Percentiles rank a stretch among this genome's conserved stretches.
These are phyloP conservation scores for Corylus heterophylla DNA, from an alignment of 306 rosid genomes.

Conservation along the genomic window DNA sequence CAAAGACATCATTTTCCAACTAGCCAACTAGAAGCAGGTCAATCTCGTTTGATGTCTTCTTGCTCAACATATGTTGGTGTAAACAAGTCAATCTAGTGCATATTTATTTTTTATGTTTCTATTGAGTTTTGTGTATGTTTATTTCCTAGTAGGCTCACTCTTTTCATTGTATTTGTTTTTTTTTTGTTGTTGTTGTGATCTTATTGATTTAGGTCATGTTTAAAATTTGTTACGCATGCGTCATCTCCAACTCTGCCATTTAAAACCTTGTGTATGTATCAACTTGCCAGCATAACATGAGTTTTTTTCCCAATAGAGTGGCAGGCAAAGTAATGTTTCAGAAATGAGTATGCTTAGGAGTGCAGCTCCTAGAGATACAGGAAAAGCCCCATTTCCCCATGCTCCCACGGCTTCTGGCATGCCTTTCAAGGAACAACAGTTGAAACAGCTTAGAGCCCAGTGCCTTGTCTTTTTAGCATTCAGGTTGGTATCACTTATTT, in stretches of 20 bases:
- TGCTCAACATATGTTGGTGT: background rate
- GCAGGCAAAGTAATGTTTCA: slow-evolving; percentile 64
- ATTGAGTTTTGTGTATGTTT: background rate
- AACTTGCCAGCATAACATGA: slow-evolving; percentile 34
- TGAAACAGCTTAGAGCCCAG: slow-evolving; percentile 98
- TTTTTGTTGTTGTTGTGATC: background rate
- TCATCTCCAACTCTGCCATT: slow-evolving; percentile 23
- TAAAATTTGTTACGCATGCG: background rate
- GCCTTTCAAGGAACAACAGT: slow-evolving; percentile 93
- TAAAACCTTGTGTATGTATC: slow-evolving; percentile 20
- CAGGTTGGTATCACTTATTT: slow-evolving; percentile 53
- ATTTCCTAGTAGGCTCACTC: background rate
- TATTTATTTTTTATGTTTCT: background rate
- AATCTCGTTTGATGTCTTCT: background rate
- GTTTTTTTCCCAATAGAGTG: slow-evolving; percentile 56
- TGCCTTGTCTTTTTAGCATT: slow-evolving; percentile 99
- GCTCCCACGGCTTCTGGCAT: slow-evolving; percentile 45
- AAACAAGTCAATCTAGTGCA: background rate
- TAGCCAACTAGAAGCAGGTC: too few relatives aligned
- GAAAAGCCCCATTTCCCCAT: slow-evolving; percentile 64
- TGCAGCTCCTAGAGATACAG: slow-evolving; percentile 69
- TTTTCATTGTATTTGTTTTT: background rate
- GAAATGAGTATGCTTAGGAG: slow-evolving; percentile 64
- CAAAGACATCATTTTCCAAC: too few relatives aligned
- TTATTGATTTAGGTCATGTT: background rate